Evolutionary conservation across 345 rosid genomes (phyloP).

Genomic region (Gynandropsis gynandra): DNA sequence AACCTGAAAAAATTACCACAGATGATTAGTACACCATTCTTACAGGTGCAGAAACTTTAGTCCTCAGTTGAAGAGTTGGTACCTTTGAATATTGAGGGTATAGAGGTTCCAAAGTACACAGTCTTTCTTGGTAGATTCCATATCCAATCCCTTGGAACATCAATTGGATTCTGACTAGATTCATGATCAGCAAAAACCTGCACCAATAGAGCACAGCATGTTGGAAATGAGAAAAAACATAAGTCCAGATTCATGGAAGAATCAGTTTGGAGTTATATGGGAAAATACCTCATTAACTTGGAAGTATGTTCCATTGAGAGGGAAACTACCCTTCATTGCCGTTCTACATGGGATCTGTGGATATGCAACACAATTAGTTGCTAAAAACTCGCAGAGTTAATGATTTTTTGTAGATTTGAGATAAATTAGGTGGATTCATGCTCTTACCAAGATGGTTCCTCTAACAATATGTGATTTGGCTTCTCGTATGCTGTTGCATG

Average conservation of each 20-base stretch:
- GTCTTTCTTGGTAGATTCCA: slow-evolving; percentile 78
- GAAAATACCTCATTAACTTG: slow-evolving; percentile 80
- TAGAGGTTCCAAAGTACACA: slow-evolving; percentile 87
- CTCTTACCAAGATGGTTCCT: slow-evolving; percentile 79
- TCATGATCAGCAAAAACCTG: slow-evolving; percentile 96
- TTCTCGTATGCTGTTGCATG: slow-evolving; percentile 65
- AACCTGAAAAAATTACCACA: slow-evolving; percentile 37
- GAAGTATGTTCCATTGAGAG: slow-evolving; percentile 93
- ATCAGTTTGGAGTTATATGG: not conserved
- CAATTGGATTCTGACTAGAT: slow-evolving; percentile 66
- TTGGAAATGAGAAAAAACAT: too few species aligned
- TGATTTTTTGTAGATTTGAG: too few species aligned
- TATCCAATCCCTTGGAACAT: slow-evolving; percentile 67
- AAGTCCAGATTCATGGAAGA: not conserved
- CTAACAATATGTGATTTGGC: slow-evolving; percentile 67
- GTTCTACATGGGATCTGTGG: slow-evolving; percentile 90
- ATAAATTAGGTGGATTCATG: slow-evolving; percentile 14
- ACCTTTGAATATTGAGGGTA: slow-evolving; percentile 91
- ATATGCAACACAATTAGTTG: slow-evolving; percentile 6
- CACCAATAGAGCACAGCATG: slow-evolving; percentile 1
- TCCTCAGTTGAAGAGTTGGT: slow-evolving; percentile 10
- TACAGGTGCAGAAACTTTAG: not conserved
- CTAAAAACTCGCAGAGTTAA: not conserved
- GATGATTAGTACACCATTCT: slow-evolving; percentile 5
- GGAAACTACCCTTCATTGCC: slow-evolving; percentile 95